Evolutionary conservation across 1,284 basidiomycete species (phyloP), one percentile per base, ranked within the genome.

Genomic region (Ceratobasidium sp.): DNA sequence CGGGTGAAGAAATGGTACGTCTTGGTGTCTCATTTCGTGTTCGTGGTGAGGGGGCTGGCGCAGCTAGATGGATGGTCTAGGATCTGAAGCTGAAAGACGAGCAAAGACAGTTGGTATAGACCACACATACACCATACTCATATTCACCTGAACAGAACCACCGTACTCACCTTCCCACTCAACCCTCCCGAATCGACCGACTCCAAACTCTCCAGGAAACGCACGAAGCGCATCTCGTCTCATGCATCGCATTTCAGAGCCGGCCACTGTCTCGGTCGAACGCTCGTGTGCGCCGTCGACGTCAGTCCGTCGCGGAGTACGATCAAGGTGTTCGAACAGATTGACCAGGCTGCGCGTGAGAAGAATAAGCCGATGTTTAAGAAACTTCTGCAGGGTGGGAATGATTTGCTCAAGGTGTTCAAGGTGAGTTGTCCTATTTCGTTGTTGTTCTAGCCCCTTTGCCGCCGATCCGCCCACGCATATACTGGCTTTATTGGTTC

Each of bases 301-400:
- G 33, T 33, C 33, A 33, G 33, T 4, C 33, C 33, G 69, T 87
- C 99, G 66, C 97, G 96, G 28, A 98, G 95, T 82, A 99, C 97
- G 44, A 98, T 99, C 89, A 99, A 99, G 89, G 94, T 95, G 1
- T 89, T 99, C 79, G 98, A 99, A 83, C 97, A 98, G 0, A 96
- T 99, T 81, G 97, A 99, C 83, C 94, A 96, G 86, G 94, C 91
- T 80, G 86, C 93, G 77, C 91, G 95, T 44, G 93, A 93, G 9
- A 90, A 94, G 83, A 92, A 90, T 81, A 98, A 98, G 87, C 94
- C 94, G 33, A 98, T 96, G 77, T 97, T 99, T 87, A 92, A 94
- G 86, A 97, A 98, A 85, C 88, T 98, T 80, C 86, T 99, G 78
- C 97, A 98, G 83, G 95, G 95, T 77, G 49, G 6, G 49, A 97